These are phyloP conservation scores for Diaporthe sp. DNA, from an alignment of 2,329 filamentous ascomycete species.

Conservation along the genomic window DNA sequence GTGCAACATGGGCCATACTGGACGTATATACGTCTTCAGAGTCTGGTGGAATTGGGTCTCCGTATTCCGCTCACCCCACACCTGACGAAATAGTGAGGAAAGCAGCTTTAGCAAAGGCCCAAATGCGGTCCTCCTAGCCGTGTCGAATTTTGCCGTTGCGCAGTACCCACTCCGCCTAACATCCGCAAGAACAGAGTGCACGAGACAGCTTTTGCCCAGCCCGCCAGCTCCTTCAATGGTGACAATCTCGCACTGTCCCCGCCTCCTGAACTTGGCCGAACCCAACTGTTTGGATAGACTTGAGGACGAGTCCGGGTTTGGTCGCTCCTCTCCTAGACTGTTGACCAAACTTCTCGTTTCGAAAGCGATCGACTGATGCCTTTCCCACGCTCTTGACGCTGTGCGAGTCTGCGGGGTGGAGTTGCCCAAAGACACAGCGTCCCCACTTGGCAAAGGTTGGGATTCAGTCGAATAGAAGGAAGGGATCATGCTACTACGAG, in stretches of 20 bases:
- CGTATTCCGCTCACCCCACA: constrained; percentile 76
- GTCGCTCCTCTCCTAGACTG: constrained; percentile 57
- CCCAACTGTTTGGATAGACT: constrained; percentile 69
- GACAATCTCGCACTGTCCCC: constrained; percentile 75
- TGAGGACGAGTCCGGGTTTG: constrained; percentile 60
- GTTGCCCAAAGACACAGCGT: constrained; percentile 62
- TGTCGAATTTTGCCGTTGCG: constrained; percentile 77
- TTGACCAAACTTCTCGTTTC: constrained; percentile 65
- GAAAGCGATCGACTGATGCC: constrained; percentile 64
- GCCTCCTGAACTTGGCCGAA: constrained; percentile 70
- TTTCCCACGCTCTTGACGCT: constrained; percentile 63
- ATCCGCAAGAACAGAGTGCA: constrained; percentile 74
- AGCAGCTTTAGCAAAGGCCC: constrained; percentile 75
- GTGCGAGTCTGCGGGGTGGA: constrained; percentile 56
- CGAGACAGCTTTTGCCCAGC: constrained; percentile 75
- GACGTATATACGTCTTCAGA: constrained; percentile 73
- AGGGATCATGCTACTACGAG: constrained; percentile 56
- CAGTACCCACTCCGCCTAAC: constrained; percentile 74
- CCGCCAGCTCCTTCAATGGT: constrained; percentile 73
- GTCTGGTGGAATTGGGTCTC: constrained; percentile 74
- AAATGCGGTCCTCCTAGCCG: constrained; percentile 71
- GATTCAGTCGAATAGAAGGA: constrained; percentile 57
- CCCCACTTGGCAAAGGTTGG: constrained; percentile 55
- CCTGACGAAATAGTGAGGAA: constrained; percentile 76
- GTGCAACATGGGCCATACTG: constrained; percentile 75